These are phyloP conservation scores for Lactifluus piperatus DNA, from an alignment of 768 basidiomycete species.

Conservation along the genomic window DNA sequence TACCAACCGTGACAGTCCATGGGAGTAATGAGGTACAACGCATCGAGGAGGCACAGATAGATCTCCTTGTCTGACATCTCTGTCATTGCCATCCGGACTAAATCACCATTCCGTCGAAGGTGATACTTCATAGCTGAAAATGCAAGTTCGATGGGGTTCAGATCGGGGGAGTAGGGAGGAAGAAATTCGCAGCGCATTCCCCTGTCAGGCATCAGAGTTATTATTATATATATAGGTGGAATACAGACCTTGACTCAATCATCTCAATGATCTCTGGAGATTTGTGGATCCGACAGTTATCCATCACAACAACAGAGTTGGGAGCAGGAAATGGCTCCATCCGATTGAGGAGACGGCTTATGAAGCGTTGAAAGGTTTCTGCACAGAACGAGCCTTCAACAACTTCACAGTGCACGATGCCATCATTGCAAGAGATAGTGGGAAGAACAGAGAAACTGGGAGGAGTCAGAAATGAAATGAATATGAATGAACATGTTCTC, in stretches of 20 bases:
- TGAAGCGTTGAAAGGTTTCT: background rate
- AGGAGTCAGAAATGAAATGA: background rate
- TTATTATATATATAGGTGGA: no score
- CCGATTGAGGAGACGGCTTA: background rate
- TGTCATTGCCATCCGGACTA: background rate
- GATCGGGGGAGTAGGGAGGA: background rate
- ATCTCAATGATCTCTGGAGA: background rate
- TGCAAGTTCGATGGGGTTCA: constrained; percentile 1
- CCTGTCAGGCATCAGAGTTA: no score
- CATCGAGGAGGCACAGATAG: no score
- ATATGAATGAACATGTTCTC: background rate
- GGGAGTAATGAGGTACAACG: no score
- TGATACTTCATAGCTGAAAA: background rate
- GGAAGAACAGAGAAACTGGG: background rate
- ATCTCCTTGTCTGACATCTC: no score
- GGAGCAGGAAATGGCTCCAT: constrained; percentile 3
- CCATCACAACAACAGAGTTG: constrained; percentile 1
- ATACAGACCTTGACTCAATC: background rate
- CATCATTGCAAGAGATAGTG: background rate
- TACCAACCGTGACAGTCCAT: no score
- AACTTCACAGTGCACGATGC: background rate
- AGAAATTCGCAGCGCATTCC: background rate
- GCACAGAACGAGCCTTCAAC: background rate
- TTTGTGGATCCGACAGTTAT: constrained; percentile 1
- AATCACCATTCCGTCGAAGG: background rate